phyloP scores from a whole-genome alignment of 2,329 filamentous ascomycete species.

The Thermomyces lanuginosus region DNA sequence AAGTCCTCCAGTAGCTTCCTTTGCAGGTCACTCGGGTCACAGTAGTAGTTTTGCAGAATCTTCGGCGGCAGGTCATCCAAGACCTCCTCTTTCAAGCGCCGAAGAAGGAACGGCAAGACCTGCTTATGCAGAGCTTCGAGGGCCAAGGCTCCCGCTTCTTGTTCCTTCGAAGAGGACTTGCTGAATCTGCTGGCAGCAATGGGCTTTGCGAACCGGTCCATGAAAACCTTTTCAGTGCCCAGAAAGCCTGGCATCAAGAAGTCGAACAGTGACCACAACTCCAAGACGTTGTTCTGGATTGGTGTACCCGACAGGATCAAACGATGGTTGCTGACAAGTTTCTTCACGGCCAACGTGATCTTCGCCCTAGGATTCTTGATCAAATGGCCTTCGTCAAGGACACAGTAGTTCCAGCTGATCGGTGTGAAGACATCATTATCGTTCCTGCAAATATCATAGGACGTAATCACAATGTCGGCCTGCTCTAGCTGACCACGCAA shows the following conservation, averaged over 20 bases:
- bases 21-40: slow-evolving; percentile 87
- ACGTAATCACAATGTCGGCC: slow-evolving; percentile 90
- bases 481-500: slow-evolving; percentile 53
- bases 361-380: slow-evolving; percentile 99
- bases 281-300: slow-evolving; percentile 93
- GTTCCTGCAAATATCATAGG: slow-evolving; percentile 94
- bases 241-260: slow-evolving; percentile 98
- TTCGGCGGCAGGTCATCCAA: slow-evolving; percentile 91
- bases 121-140: slow-evolving; percentile 99
- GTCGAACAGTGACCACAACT: slow-evolving; percentile 95
- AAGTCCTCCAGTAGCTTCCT: slow-evolving; percentile 95
- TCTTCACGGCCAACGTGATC: slow-evolving; percentile 84
- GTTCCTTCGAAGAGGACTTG: slow-evolving; percentile 95
- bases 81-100: slow-evolving; percentile 93
- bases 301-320: slow-evolving; percentile 93
- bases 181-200: slow-evolving; percentile 88
- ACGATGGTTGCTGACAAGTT: slow-evolving; percentile 75
- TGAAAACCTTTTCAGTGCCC: slow-evolving; percentile 89
- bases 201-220: slow-evolving; percentile 86
- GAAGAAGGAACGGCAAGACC: slow-evolving; percentile 86
- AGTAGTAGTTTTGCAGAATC: slow-evolving; percentile 99
- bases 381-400: slow-evolving; percentile 90
- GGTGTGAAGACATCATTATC: slow-evolving; percentile 72
- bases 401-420: slow-evolving; percentile 91
- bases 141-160: slow-evolving; percentile 86